Evolutionary conservation across 192 early-diverging fungal genomes (phyloP).

Genomic region (Entophlyctis helioformis): DNA sequence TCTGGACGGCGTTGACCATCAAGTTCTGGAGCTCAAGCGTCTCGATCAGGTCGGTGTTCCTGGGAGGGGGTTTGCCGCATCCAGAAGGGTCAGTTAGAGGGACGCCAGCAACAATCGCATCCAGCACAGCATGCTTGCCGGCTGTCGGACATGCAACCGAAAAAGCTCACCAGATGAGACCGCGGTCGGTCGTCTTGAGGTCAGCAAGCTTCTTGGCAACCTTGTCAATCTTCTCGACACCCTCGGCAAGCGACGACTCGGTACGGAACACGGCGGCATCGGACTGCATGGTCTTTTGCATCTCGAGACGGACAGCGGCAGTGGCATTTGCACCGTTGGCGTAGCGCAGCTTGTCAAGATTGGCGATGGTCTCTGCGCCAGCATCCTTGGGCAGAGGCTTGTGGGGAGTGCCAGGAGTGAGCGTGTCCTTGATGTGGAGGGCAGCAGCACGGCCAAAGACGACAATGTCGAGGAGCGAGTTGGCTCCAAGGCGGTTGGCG

Average conservation of each 20-base stretch:
- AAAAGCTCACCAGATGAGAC: slow-evolving; percentile 71
- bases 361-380: slow-evolving; percentile 80
- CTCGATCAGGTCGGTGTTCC: slow-evolving; percentile 92
- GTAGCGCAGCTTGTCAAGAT: slow-evolving; percentile 88
- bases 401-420: slow-evolving; percentile 81
- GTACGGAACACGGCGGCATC: slow-evolving; percentile 97
- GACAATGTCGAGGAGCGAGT: slow-evolving; percentile 95
- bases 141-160: too few relatives aligned
- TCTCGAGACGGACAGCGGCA: slow-evolving; percentile 77
- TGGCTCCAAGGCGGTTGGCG: slow-evolving; percentile 95
- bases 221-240: slow-evolving; percentile 72
- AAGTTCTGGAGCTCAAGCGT: slow-evolving; percentile 96
- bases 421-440: slow-evolving; percentile 83
- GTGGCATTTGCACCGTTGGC: slow-evolving; percentile 69
- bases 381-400: slow-evolving; percentile 68
- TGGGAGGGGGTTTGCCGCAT: slow-evolving; percentile 2
- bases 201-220: slow-evolving; percentile 70
- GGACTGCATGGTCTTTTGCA: slow-evolving; percentile 98
- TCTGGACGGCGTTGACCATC: slow-evolving; percentile 89
- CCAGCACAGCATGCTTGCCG: too few relatives aligned
- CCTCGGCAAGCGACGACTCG: slow-evolving; percentile 76
- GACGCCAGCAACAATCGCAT: too few relatives aligned
- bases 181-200: slow-evolving; percentile 80
- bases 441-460: slow-evolving; percentile 96
- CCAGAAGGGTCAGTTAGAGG: too few relatives aligned